Evolutionary conservation across 78 protist genomes (phyloP), one percentile per base, ranked within the genome.

Genomic region (Dictyostelium intermedium): DNA sequence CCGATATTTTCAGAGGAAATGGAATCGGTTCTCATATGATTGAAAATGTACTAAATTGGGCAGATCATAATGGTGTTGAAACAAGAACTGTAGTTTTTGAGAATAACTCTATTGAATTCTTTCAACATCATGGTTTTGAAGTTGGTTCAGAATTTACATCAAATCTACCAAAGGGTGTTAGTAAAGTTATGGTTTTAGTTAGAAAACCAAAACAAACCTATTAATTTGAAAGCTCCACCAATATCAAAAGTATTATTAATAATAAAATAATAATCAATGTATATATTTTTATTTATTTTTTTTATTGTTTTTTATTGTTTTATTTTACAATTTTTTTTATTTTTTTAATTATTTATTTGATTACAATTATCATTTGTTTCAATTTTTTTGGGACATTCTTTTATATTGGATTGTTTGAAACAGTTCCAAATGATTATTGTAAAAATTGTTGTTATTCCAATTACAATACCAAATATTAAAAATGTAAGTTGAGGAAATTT

Each of bases 51-150:
- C 23, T 89, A 25, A 30, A 39, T 10, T 89, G 87, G 86, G 79
- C 94, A 0, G 94, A 89, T 45, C 87, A 89, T 32, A 16, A 39
- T 30, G 18, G 27, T 6, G 32, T 35, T 11, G 16, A 18, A 20
- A 43, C 70, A 47, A 78, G 70, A 50, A 81, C 94, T 8, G 16
- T 89, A 16, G 32, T 25, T 16, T 89, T 89, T 14, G 9, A 20
- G 1, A 78, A 80, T n/a, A 35, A 63, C 23, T 32, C 37, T 20
- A 50, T 89, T 30, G 69, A 84, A 89, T 89, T 89, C 66, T 69
- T 89, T 32, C 69, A 89, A 80, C 32, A 84, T 30, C 50, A 79
- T 11, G 80, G 87, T 1, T 89, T 89, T 69, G 87, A 89, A 32
- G 50, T 89, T 10, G 3, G 30, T 2, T 5, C 18, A 11, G 94